Percentiles rank a stretch among this genome's conserved stretches.
These are phyloP conservation scores for Gynostemma pentaphyllum DNA, from an alignment of 306 rosid genomes.

Conservation along the genomic window DNA sequence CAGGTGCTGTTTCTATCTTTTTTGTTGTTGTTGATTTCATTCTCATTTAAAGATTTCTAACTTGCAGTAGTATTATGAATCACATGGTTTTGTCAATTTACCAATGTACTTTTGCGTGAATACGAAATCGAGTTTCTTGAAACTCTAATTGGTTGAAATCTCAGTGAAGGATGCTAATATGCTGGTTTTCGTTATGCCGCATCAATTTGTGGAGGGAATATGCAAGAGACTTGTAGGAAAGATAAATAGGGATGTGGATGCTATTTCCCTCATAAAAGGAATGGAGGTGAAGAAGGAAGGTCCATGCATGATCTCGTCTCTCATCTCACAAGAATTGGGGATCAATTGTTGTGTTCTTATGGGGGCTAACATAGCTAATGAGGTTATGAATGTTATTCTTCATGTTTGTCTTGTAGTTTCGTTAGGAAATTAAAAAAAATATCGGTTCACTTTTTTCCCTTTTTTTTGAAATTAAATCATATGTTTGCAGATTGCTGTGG, in stretches of 20 bases:
- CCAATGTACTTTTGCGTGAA: no score
- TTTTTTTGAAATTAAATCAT: neutral
- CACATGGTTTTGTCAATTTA: neutral
- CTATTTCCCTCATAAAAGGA: conserved; percentile 81
- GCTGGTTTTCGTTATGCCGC: conserved; percentile 90
- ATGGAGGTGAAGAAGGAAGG: conserved; percentile 98
- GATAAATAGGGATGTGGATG: conserved; percentile 51
- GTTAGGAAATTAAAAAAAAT: no score
- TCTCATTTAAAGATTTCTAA: neutral
- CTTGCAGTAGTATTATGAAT: neutral
- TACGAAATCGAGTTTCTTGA: no score
- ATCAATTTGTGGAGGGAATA: conserved; percentile 87
- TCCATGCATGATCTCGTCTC: conserved; percentile 81
- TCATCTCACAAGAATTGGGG: conserved; percentile 52
- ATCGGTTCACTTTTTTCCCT: no score
- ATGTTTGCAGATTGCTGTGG: conserved; percentile 54
- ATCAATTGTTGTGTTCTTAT: conserved; percentile 78
- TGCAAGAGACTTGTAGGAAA: conserved; percentile 63
- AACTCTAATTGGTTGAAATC: conserved; percentile 13
- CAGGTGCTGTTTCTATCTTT: conserved; percentile 32
- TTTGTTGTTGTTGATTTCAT: neutral
- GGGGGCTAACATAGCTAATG: conserved; percentile 93
- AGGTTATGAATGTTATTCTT: conserved; percentile 25
- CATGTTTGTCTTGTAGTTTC: neutral
- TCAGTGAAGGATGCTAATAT: conserved; percentile 74